Conservation (phyloP, 495 filamentous ascomycete genomes). For the Podospora fimiseda region DNA sequence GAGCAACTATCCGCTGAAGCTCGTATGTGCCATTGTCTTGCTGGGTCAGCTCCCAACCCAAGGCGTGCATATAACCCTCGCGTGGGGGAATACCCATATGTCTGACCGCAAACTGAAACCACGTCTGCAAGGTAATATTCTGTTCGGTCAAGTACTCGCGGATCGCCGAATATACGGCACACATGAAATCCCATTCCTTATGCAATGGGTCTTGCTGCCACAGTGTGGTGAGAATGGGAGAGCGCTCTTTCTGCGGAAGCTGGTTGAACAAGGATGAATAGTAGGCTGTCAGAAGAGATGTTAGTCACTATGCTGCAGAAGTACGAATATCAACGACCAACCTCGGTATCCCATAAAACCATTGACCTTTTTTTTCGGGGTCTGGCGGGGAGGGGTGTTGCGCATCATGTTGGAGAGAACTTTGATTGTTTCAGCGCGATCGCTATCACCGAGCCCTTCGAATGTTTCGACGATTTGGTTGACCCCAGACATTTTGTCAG, state of each 20-base stretch:
- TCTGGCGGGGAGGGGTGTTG: not conserved
- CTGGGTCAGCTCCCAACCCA: constrained; percentile 18
- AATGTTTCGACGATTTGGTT: constrained; percentile 8
- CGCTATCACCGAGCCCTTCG: constrained; percentile 1
- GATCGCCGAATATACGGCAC: constrained; percentile 20
- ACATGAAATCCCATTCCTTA: constrained; percentile 27
- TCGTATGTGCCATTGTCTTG: constrained; percentile 15
- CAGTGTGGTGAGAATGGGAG: constrained; percentile 19
- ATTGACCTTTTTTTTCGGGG: constrained; percentile 13
- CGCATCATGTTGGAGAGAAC: constrained; percentile 11
- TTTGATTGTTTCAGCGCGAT: constrained; percentile 7
- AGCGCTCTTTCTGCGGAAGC: constrained; percentile 13
- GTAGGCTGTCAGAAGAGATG: no score
- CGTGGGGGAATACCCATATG: constrained; percentile 17
- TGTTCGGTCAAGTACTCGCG: constrained; percentile 16
- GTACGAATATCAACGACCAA: no score
- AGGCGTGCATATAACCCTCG: constrained; percentile 17
- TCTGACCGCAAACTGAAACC: constrained; percentile 19
- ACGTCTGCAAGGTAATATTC: constrained; percentile 17
- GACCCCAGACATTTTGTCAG: constrained; percentile 3
- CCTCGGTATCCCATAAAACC: constrained; percentile 14
- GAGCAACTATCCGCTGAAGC: constrained; percentile 11
- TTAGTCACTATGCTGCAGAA: no score
- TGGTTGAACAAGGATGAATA: constrained; percentile 12
- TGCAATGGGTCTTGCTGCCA: constrained; percentile 21